Base-by-base conservation (phyloP, 352 stramenopile species). In the Globisporangium yorkense region DNA sequence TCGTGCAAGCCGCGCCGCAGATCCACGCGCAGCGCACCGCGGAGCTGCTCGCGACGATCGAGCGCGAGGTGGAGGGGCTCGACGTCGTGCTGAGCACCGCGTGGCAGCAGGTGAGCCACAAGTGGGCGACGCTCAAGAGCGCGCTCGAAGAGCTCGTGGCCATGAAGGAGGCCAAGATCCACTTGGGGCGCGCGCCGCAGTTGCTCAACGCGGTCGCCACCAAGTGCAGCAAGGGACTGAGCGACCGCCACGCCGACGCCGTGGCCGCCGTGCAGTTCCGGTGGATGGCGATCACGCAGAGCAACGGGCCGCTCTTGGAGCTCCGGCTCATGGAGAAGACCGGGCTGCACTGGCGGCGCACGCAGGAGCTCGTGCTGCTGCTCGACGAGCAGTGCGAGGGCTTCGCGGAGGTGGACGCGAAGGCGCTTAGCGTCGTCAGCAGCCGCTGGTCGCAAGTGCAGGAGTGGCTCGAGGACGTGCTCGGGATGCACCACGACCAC, bases 341-440 rank as follows among this genome's bases (percentile, higher is more conserved):
- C 31, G 74, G 71, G 0, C 55, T 91, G 21, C 78, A 91, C 51
- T 91, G 81, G 81, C 73, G 78, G 3, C 78, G 81, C 1, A 91
- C 81, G 24, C 75, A 89, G 40, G 81, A 91, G 51, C 56, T 91
- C 3, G 56, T 91, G 27, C 49, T 84, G 27, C 57, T 91, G 5
- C 65, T 91, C 0, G 70, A 87, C 56, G 81, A 91, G 27, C 78
- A 91, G 48, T 91, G 77, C 48, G 81, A 91, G 49, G 81, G 78
- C 0, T 88, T 89, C 56, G 71, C 72, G 0, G 74, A 83, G 6
- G 59, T 82, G 2, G 81, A 91, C 47, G 72, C 64, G 0, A 73
- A 63, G 29, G 66, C 76, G 2, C 69, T 89, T 8, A 61, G 73
- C 1, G 72, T 69, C 24, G 81, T 91, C 1, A 61, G 80, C 27